Percentiles rank a stretch among this genome's conserved stretches.
phyloP scores from a whole-genome alignment of 176 grass and related monocot species.

The Raddia distichophylla region DNA sequence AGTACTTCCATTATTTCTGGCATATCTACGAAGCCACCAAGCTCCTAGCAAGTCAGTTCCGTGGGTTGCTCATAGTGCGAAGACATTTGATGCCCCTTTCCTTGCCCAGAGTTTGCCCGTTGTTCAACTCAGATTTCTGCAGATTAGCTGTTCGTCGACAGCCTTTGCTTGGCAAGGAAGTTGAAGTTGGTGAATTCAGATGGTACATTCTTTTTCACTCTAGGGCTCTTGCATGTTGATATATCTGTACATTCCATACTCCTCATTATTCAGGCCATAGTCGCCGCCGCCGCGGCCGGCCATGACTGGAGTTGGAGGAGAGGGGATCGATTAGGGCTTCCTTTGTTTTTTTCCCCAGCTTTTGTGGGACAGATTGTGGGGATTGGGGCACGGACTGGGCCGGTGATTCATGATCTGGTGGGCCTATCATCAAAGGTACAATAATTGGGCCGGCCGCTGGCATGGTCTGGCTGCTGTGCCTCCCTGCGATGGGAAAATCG shows the following conservation, averaged over 20 bases:
- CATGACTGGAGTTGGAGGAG: too few relatives aligned
- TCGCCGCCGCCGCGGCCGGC: too few relatives aligned
- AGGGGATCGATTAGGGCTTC: too few relatives aligned
- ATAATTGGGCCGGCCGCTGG: too few relatives aligned
- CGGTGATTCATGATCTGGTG: too few relatives aligned
- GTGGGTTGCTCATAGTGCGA: slow-evolving; percentile 80
- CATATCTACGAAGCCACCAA: slow-evolving; percentile 65
- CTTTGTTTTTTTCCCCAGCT: too few relatives aligned
- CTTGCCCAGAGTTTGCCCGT: slow-evolving; percentile 61
- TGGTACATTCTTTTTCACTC: slow-evolving; percentile 43
- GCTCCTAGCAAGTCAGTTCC: slow-evolving; percentile 65
- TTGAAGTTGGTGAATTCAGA: slow-evolving; percentile 51
- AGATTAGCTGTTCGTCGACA: slow-evolving; percentile 73
- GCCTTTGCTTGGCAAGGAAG: slow-evolving; percentile 53
- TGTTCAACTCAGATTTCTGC: slow-evolving; percentile 63
- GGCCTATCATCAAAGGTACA: too few relatives aligned
- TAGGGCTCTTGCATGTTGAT: background rate
- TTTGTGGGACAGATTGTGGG: too few relatives aligned
- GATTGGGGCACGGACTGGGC: too few relatives aligned
- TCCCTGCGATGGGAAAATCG: too few relatives aligned
- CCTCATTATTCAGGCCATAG: too few relatives aligned
- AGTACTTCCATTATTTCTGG: slow-evolving; percentile 58
- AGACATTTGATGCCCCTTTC: slow-evolving; percentile 64
- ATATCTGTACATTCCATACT: background rate
- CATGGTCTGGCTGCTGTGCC: too few relatives aligned